Conservation (phyloP, 2,329 filamentous ascomycete species). For the Byssothecium circinans region DNA sequence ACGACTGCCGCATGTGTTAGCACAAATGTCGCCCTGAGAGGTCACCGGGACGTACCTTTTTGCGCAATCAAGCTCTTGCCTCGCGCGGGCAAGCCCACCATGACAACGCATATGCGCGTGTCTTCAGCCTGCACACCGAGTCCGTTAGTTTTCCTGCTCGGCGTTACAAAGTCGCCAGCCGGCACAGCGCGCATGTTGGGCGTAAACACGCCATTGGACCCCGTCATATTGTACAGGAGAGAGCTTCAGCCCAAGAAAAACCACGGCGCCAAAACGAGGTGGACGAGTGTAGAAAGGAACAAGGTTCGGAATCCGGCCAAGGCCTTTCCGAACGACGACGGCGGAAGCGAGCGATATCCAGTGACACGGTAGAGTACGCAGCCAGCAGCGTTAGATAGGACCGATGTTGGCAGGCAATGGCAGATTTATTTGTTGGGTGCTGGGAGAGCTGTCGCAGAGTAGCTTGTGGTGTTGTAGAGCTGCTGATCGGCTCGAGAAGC, state of each 20-base stretch:
- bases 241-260: conserved; percentile 31
- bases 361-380: conserved; percentile 1
- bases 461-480: conserved; percentile 25
- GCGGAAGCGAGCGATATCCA: conserved; percentile 21
- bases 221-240: conserved; percentile 28
- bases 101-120: conserved; percentile 95
- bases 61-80: conserved; percentile 98
- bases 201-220: conserved; percentile 42
- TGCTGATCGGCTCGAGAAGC: conserved; percentile 38
- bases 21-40: not conserved
- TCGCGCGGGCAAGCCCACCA: conserved; percentile 93
- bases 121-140: conserved; percentile 87
- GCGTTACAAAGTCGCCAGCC: conserved; percentile 49
- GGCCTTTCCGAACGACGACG: conserved; percentile 33
- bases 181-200: conserved; percentile 46
- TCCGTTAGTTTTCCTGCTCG: conserved; percentile 57
- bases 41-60: conserved; percentile 66
- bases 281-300: conserved; percentile 23
- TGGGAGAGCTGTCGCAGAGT: conserved; percentile 23
- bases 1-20: conserved; percentile 39
- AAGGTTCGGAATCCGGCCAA: conserved; percentile 32
- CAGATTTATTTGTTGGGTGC: conserved; percentile 10
- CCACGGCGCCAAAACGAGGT: conserved; percentile 17
- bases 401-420: conserved; percentile 12
- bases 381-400: conserved; percentile 7